phyloP scores from a whole-genome alignment of 2,329 filamentous ascomycete species.

The Fusarium nanum region DNA sequence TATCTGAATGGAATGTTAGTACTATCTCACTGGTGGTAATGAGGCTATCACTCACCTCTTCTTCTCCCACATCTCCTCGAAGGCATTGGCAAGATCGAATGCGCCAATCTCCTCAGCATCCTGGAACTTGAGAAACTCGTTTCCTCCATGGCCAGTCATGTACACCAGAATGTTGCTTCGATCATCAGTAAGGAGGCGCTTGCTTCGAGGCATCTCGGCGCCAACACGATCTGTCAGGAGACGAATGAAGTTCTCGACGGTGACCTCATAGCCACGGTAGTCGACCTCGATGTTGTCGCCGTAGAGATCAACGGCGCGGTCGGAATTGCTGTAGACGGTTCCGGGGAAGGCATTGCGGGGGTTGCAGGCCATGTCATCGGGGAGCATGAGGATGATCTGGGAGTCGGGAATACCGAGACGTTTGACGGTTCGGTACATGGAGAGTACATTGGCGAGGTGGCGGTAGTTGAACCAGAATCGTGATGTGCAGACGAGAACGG shows the following conservation, averaged over 20 bases:
- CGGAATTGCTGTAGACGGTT: conserved; percentile 98
- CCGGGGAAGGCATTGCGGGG: conserved; percentile 97
- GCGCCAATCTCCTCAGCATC: conserved; percentile 97
- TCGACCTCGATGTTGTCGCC: conserved; percentile 99
- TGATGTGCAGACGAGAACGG: conserved; percentile 97
- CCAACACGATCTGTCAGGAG: conserved; percentile 93
- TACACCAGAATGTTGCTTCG: conserved; percentile 97
- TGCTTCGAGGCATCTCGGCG: conserved; percentile 93
- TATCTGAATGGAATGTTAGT: conserved; percentile 66
- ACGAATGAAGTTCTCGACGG: conserved; percentile 98
- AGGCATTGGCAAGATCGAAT: conserved; percentile 95
- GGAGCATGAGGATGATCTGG: conserved; percentile 99
- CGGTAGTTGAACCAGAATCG: conserved; percentile 99
- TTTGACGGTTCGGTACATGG: conserved; percentile 97
- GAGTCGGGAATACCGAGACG: conserved; percentile 97
- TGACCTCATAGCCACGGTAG: conserved; percentile 97
- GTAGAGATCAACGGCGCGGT: conserved; percentile 94
- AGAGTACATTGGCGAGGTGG: conserved; percentile 96
- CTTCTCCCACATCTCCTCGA: conserved; percentile 99
- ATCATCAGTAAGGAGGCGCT: conserved; percentile 92
- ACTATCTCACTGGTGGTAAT: conserved; percentile 31
- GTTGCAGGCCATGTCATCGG: conserved; percentile 99
- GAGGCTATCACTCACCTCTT: conserved; percentile 70
- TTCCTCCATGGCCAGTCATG: conserved; percentile 98
- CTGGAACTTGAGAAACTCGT: conserved; percentile 98